A percentile compares a stretch with the other conserved stretches of the same genome.
Conservation (phyloP, 768 basidiomycete genomes). For the Lentinula lateritia region DNA sequence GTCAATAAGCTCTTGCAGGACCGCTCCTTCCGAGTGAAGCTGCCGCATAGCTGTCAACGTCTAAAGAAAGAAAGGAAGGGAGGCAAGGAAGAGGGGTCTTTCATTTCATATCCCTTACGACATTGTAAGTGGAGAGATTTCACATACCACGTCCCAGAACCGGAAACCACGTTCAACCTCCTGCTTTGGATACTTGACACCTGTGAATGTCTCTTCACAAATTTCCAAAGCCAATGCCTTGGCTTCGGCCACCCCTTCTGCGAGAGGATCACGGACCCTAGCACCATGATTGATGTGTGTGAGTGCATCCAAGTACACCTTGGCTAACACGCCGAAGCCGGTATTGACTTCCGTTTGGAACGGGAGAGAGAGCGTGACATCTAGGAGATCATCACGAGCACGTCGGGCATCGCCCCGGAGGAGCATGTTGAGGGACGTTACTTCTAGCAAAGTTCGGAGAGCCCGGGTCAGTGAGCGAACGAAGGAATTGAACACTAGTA, state of each 20-base stretch:
- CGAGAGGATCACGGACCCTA: constrained; percentile 71
- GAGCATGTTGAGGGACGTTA: constrained; percentile 89
- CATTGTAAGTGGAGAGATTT: constrained; percentile 48
- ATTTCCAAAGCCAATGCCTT: constrained; percentile 86
- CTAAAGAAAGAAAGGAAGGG: constrained; percentile 71
- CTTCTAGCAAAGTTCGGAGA: constrained; percentile 84
- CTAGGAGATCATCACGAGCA: constrained; percentile 85
- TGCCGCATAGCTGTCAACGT: constrained; percentile 86
- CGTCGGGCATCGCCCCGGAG: constrained; percentile 84
- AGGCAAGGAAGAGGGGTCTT: neutral
- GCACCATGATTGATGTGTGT: constrained; percentile 81
- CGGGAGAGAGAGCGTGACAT: constrained; percentile 86
- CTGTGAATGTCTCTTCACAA: constrained; percentile 91
- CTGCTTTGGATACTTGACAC: constrained; percentile 77
- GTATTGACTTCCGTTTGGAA: constrained; percentile 98
- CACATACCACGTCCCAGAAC: constrained; percentile 96
- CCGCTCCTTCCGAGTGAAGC: constrained; percentile 76
- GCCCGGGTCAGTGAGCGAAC: constrained; percentile 88
- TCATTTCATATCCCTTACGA: constrained; percentile 25
- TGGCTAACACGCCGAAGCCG: constrained; percentile 94
- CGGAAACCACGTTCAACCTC: constrained; percentile 97
- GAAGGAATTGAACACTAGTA: constrained; percentile 98
- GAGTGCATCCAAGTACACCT: constrained; percentile 92
- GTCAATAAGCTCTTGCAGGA: constrained; percentile 83
- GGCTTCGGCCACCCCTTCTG: constrained; percentile 73